phyloP scores from a whole-genome alignment of 805 yeast genomes.

The Candida argentea region DNA sequence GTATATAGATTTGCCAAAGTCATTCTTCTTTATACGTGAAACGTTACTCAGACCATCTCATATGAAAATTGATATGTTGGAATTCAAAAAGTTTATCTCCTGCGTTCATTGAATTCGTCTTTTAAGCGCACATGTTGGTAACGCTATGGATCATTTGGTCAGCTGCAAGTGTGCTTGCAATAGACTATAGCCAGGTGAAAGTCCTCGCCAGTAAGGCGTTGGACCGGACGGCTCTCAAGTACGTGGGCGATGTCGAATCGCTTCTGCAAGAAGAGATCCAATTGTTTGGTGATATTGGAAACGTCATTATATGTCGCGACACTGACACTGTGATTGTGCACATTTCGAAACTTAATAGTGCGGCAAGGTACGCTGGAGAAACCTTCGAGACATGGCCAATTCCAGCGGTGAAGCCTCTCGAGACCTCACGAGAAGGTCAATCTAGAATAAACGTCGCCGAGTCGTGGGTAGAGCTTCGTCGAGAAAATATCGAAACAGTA shows the following conservation, averaged over 20 bases:
- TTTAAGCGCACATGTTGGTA: too few relatives aligned
- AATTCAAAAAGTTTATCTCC: too few relatives aligned
- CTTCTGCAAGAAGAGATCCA: neutral
- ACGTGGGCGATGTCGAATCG: neutral
- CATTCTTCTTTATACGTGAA: too few relatives aligned
- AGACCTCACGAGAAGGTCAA: too few relatives aligned
- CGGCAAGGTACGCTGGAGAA: conserved; percentile 6
- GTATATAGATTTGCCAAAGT: too few relatives aligned
- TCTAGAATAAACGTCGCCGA: conserved; percentile 1
- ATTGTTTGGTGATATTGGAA: conserved; percentile 3
- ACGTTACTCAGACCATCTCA: too few relatives aligned
- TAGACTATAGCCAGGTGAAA: too few relatives aligned
- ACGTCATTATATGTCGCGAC: conserved; percentile 6
- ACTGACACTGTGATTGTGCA: conserved; percentile 8
- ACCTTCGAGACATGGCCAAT: conserved; percentile 1
- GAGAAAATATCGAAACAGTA: neutral
- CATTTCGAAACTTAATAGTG: conserved; percentile 9
- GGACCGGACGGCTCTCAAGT: neutral
- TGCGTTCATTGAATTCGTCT: too few relatives aligned
- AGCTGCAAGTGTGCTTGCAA: too few relatives aligned
- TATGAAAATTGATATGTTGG: too few relatives aligned
- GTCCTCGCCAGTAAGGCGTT: neutral
- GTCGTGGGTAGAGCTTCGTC: conserved; percentile 12
- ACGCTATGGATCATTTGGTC: too few relatives aligned
- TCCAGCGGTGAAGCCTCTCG: neutral